Evolutionary conservation across 2,329 filamentous ascomycete species (phyloP).

Genomic region (Diaporthe capsici): DNA sequence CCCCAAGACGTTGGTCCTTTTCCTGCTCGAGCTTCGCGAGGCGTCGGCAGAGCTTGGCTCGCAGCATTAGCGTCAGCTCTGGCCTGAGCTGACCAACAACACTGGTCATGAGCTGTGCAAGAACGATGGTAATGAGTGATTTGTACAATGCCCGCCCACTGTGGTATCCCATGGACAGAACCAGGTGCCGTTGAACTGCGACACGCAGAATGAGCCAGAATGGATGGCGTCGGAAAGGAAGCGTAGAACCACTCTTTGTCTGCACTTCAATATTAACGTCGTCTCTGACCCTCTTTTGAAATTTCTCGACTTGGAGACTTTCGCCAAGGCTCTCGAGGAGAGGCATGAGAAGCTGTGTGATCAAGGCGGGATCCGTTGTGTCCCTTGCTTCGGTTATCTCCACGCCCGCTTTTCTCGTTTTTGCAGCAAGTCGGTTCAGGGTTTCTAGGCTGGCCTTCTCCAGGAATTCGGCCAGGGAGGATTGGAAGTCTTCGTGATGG

Average conservation of each 20-base stretch:
- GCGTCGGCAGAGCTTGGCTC: slow-evolving; percentile 67
- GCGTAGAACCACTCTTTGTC: slow-evolving; percentile 49
- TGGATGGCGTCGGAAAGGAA: slow-evolving; percentile 73
- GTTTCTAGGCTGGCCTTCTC: slow-evolving; percentile 68
- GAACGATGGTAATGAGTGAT: slow-evolving; percentile 64
- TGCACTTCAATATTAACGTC: slow-evolving; percentile 63
- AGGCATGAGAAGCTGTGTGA: slow-evolving; percentile 72
- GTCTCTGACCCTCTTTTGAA: slow-evolving; percentile 72
- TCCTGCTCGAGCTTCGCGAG: slow-evolving; percentile 69
- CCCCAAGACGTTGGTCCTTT: slow-evolving; percentile 43
- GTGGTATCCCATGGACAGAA: slow-evolving; percentile 53
- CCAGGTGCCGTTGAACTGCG: slow-evolving; percentile 65
- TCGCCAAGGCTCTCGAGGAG: slow-evolving; percentile 68
- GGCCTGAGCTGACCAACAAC: slow-evolving; percentile 47
- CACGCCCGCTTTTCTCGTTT: slow-evolving; percentile 63
- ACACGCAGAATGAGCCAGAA: slow-evolving; percentile 75
- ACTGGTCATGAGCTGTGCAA: slow-evolving; percentile 62
- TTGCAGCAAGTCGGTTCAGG: slow-evolving; percentile 65
- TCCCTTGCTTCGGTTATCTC: slow-evolving; percentile 69
- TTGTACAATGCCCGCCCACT: slow-evolving; percentile 68
- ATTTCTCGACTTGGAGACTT: slow-evolving; percentile 49
- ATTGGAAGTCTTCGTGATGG: slow-evolving; percentile 24
- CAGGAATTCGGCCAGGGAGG: slow-evolving; percentile 66
- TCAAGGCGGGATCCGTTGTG: slow-evolving; percentile 67
- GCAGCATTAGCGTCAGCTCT: slow-evolving; percentile 58